phyloP scores from a whole-genome alignment of 345 rosid genomes.

The Sonneratia alba region DNA sequence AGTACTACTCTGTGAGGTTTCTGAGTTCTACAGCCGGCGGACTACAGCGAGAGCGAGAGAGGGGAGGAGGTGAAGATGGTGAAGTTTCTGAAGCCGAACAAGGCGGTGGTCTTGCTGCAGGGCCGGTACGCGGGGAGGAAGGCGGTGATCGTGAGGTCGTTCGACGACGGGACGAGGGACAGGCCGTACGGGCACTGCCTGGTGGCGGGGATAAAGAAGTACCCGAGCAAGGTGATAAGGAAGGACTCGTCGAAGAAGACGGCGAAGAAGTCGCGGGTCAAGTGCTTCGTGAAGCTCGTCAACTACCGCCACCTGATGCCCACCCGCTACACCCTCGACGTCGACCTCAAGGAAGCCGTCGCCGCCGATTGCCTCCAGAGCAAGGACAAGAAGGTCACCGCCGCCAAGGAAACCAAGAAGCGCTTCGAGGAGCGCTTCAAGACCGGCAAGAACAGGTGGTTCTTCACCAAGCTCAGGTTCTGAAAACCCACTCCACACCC shows the following conservation, averaged over 20 bases:
- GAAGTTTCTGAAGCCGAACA: constrained; percentile 5
- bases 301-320: constrained; percentile 8
- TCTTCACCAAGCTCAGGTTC: constrained; percentile 6
- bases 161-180: constrained; percentile 5
- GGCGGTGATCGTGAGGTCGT: constrained; percentile 1
- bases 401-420: constrained; percentile 6
- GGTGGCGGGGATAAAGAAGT: constrained; percentile 5
- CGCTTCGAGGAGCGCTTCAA: not conserved
- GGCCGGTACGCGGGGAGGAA: constrained; percentile 1
- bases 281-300: constrained; percentile 3
- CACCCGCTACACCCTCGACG: constrained; percentile 3
- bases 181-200: constrained; percentile 5
- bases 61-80: not conserved
- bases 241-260: constrained; percentile 7
- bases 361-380: constrained; percentile 3
- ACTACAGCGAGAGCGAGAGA: not conserved
- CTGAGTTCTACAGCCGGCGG: no score
- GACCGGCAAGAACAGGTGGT: not conserved
- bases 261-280: constrained; percentile 6
- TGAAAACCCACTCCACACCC: not conserved
- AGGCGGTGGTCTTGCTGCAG: constrained; percentile 2
- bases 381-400: constrained; percentile 6
- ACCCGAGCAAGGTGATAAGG: constrained; percentile 3
- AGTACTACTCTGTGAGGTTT: no score
- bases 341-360: no score